A percentile compares a stretch with the other conserved stretches of the same genome.
These are phyloP conservation scores for Candida dajiaensis DNA, from an alignment of 805 yeast species.

Conservation along the genomic window DNA sequence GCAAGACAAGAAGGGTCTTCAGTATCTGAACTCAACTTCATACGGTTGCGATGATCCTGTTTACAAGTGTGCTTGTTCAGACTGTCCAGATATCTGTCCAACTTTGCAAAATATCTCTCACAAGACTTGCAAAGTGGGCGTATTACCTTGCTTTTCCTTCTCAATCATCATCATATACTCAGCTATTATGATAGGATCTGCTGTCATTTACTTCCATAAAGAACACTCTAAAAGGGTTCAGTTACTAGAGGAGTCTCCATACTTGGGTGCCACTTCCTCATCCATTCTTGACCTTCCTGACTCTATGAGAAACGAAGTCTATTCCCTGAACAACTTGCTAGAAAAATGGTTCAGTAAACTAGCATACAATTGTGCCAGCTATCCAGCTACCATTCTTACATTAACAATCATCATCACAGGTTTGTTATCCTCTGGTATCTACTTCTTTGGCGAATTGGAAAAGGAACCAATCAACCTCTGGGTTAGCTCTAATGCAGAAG, in stretches of 20 bases:
- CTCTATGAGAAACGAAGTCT: constrained; percentile 29
- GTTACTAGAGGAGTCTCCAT: constrained; percentile 39
- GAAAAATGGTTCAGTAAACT: constrained; percentile 43
- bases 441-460: constrained; percentile 53
- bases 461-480: constrained; percentile 78
- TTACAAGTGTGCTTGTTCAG: constrained; percentile 85
- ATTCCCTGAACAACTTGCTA: constrained; percentile 41
- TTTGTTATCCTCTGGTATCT: constrained; percentile 46
- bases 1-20: constrained; percentile 11
- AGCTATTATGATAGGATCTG: constrained; percentile 19
- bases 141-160: constrained; percentile 70
- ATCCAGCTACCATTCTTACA: constrained; percentile 49
- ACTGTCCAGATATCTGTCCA: constrained; percentile 82
- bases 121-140: constrained; percentile 48
- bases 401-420: constrained; percentile 35
- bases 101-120: constrained; percentile 41
- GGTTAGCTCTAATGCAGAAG: constrained; percentile 78
- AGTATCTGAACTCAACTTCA: constrained; percentile 17
- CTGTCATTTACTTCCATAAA: constrained; percentile 20
- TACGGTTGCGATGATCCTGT: constrained; percentile 50
- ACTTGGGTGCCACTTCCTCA: constrained; percentile 18
- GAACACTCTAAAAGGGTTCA: constrained; percentile 23
- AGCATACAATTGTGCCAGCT: constrained; percentile 55
- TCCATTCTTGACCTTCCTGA: constrained; percentile 6
- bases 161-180: constrained; percentile 48